phyloP scores from a whole-genome alignment of 345 rosid species.

The Firmiana major region DNA sequence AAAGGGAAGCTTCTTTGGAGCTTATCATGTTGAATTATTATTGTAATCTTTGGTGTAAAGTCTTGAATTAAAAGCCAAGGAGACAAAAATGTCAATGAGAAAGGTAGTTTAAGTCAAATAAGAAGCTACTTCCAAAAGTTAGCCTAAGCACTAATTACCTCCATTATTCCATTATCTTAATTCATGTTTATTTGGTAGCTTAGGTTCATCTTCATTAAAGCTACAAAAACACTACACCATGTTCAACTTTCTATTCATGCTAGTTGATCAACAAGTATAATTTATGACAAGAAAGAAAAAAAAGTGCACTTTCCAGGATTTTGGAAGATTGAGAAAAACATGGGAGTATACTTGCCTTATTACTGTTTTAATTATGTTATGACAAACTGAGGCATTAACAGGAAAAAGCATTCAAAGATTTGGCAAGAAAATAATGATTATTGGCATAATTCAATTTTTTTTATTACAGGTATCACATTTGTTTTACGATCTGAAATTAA shows the following conservation, averaged over 20 bases:
- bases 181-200: neutral
- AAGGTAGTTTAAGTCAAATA: conserved; percentile 33
- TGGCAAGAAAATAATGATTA: conserved; percentile 5
- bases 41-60: conserved; percentile 21
- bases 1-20: neutral
- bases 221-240: neutral
- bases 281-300: no score
- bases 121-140: conserved; percentile 20
- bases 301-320: neutral
- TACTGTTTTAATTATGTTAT: neutral
- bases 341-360: neutral
- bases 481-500: no score
- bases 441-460: neutral
- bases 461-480: no score
- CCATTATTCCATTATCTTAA: neutral
- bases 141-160: conserved; percentile 18
- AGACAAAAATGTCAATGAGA: conserved; percentile 19
- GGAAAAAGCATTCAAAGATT: neutral
- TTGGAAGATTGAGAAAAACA: neutral
- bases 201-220: neutral
- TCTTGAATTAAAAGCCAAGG: conserved; percentile 35
- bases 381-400: neutral
- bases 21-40: conserved; percentile 25
- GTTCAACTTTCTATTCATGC: neutral
- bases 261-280: neutral